Conservation (phyloP, 495 filamentous ascomycete species). For the Hapsidospora chrysogenum region DNA sequence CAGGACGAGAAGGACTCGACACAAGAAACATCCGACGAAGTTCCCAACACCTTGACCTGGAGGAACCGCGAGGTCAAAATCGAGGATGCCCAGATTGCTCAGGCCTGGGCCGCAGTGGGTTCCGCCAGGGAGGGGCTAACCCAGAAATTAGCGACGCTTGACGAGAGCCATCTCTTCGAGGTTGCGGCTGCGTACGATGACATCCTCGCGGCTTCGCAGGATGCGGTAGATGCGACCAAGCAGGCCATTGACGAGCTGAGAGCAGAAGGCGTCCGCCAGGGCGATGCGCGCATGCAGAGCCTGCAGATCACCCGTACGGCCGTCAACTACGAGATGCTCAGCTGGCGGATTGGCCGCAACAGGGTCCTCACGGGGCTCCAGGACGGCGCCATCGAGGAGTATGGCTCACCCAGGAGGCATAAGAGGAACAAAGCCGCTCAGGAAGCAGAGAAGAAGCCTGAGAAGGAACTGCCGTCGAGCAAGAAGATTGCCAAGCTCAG, state of each 20-base stretch:
- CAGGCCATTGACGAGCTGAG: constrained; percentile 80
- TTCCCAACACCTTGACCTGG: constrained; percentile 71
- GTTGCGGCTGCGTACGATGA: constrained; percentile 76
- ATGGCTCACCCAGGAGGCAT: constrained; percentile 3
- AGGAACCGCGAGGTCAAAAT: constrained; percentile 73
- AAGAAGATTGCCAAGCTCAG: constrained; percentile 53
- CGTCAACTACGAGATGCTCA: constrained; percentile 81
- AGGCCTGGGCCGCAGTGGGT: constrained; percentile 41
- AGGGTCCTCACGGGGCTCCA: constrained; percentile 65
- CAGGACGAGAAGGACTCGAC: constrained; percentile 30
- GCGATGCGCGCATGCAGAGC: constrained; percentile 79
- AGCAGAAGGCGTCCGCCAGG: constrained; percentile 65
- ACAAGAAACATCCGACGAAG: constrained; percentile 14
- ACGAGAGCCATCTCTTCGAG: constrained; percentile 10
- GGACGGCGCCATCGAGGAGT: constrained; percentile 47
- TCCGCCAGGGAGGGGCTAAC: constrained; percentile 35
- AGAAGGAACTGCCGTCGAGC: constrained; percentile 10
- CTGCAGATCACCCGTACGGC: constrained; percentile 84
- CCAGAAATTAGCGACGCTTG: constrained; percentile 39
- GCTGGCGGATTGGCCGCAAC: constrained; percentile 90
- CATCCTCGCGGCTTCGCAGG: constrained; percentile 78
- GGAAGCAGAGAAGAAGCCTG: constrained; percentile 23
- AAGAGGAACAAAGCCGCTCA: not conserved
- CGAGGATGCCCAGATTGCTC: constrained; percentile 82
- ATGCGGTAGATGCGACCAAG: constrained; percentile 85